phyloP scores from a whole-genome alignment of 2,329 filamentous ascomycete genomes.

The Aplosporella prunicola region DNA sequence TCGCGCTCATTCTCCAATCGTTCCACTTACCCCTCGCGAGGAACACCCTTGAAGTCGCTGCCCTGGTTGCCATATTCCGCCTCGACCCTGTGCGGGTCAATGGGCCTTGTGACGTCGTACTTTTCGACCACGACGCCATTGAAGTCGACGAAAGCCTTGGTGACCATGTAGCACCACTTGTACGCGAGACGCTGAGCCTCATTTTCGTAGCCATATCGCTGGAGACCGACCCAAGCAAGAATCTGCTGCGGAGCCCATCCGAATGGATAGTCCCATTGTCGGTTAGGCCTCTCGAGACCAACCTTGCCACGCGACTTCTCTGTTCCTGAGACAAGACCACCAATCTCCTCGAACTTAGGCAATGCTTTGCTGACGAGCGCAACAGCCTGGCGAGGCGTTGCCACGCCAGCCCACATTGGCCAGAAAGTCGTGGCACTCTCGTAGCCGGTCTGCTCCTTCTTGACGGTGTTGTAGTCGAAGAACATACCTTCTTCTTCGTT shows the following conservation, averaged over 20 bases:
- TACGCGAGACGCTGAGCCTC: conserved; percentile 86
- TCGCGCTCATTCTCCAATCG: neutral
- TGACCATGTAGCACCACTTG: conserved; percentile 98
- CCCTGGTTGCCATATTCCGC: conserved; percentile 98
- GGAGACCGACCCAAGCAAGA: conserved; percentile 86
- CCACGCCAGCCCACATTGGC: conserved; percentile 91
- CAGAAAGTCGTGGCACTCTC: conserved; percentile 93
- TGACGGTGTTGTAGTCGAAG: conserved; percentile 90
- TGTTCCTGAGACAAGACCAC: conserved; percentile 81
- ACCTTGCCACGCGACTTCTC: conserved; percentile 76
- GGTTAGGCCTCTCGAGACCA: conserved; percentile 75
- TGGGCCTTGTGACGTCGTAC: conserved; percentile 86
- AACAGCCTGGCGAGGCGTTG: conserved; percentile 76
- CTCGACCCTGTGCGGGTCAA: conserved; percentile 87
- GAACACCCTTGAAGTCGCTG: conserved; percentile 87
- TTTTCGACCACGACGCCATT: conserved; percentile 98
- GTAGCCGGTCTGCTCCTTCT: conserved; percentile 70
- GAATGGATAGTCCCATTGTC: conserved; percentile 97
- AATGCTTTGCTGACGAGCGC: conserved; percentile 71
- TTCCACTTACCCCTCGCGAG: conserved; percentile 84
- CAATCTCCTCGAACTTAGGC: conserved; percentile 78
- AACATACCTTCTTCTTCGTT: conserved; percentile 88
- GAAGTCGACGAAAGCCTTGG: conserved; percentile 95
- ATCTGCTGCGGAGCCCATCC: conserved; percentile 99
- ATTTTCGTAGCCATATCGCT: conserved; percentile 83